Percentiles rank a stretch among this genome's conserved stretches.
These are phyloP conservation scores for Penicillium daleae DNA, from an alignment of 495 filamentous ascomycete species.

Conservation along the genomic window DNA sequence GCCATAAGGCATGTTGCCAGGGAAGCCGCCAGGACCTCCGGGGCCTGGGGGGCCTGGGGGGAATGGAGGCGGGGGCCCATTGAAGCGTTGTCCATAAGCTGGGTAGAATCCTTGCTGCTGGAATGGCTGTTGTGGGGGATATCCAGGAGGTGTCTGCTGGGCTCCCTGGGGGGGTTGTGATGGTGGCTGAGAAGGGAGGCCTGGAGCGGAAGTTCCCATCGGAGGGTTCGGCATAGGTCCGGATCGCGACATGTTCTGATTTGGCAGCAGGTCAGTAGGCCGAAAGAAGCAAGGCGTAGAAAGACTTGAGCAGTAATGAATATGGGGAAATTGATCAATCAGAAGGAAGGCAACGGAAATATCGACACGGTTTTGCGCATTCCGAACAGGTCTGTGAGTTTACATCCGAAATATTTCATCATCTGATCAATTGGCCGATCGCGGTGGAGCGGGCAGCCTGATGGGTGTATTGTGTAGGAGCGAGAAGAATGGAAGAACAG, in stretches of 20 bases:
- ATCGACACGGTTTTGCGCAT: constrained; percentile 94
- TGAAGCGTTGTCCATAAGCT: constrained; percentile 60
- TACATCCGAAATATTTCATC: constrained; percentile 64
- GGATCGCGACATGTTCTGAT: constrained; percentile 46
- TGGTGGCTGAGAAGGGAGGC: constrained; percentile 41
- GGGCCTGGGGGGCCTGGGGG: constrained; percentile 63
- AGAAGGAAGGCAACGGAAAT: constrained; percentile 99
- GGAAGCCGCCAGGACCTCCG: constrained; percentile 47
- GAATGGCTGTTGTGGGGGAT: constrained; percentile 56
- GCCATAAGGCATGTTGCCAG: constrained; percentile 61
- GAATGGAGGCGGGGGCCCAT: constrained; percentile 63
- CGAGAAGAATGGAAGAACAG: constrained; percentile 10
- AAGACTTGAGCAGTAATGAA: constrained; percentile 5
- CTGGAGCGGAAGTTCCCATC: constrained; percentile 43
- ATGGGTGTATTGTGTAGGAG: constrained; percentile 11
- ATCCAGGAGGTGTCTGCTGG: constrained; percentile 50
- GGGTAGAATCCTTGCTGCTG: constrained; percentile 49
- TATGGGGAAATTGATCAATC: constrained; percentile 48
- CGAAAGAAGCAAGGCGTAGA: constrained; percentile 9
- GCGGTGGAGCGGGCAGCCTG: constrained; percentile 4
- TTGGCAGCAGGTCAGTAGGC: constrained; percentile 28
- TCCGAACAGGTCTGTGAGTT: constrained; percentile 67
- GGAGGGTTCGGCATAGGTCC: constrained; percentile 24
- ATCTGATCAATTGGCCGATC: constrained; percentile 49
- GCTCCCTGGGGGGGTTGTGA: constrained; percentile 48